Conservation (phyloP, 2,329 filamentous ascomycete genomes). For the Lasiodiplodia sp. region DNA sequence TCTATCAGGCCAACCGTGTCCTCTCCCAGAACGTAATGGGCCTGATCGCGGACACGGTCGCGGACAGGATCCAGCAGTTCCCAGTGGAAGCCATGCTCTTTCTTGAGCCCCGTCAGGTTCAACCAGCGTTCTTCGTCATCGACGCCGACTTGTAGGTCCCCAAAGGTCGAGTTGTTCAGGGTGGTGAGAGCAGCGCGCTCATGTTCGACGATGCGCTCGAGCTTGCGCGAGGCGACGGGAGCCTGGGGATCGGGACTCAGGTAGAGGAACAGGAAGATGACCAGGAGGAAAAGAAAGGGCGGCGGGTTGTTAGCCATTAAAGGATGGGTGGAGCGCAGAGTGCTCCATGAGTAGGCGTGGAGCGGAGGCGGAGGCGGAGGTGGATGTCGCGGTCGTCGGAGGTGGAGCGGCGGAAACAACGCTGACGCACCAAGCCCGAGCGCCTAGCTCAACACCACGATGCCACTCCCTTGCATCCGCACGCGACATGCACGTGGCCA, state of each 20-base stretch:
- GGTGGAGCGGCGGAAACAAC: constrained; percentile 3
- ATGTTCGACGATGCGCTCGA: constrained; percentile 24
- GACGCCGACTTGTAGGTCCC: constrained; percentile 56
- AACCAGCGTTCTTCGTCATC: constrained; percentile 50
- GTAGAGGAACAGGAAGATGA: constrained; percentile 29
- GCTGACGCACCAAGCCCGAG: constrained; percentile 2
- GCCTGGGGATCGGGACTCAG: constrained; percentile 26
- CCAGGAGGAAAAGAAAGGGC: constrained; percentile 26
- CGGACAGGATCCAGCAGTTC: constrained; percentile 72
- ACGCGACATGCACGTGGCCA: background rate
- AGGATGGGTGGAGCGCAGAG: background rate
- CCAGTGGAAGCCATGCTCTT: constrained; percentile 81
- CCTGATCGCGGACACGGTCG: constrained; percentile 67
- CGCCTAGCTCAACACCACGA: constrained; percentile 4
- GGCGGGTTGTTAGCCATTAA: constrained; percentile 31
- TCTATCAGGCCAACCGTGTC: constrained; percentile 33
- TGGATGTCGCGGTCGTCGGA: constrained; percentile 2
- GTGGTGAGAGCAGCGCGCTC: constrained; percentile 25
- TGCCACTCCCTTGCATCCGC: background rate
- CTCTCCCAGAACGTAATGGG: constrained; percentile 51
- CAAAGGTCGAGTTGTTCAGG: constrained; percentile 58
- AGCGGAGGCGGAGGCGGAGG: background rate
- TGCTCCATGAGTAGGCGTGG: constrained; percentile 21
- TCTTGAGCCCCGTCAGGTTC: constrained; percentile 76
- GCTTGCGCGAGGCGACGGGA: constrained; percentile 19